A percentile compares a stretch with the other conserved stretches of the same genome.
phyloP scores from a whole-genome alignment of 495 filamentous ascomycete species.

The Penicillium canescens region DNA sequence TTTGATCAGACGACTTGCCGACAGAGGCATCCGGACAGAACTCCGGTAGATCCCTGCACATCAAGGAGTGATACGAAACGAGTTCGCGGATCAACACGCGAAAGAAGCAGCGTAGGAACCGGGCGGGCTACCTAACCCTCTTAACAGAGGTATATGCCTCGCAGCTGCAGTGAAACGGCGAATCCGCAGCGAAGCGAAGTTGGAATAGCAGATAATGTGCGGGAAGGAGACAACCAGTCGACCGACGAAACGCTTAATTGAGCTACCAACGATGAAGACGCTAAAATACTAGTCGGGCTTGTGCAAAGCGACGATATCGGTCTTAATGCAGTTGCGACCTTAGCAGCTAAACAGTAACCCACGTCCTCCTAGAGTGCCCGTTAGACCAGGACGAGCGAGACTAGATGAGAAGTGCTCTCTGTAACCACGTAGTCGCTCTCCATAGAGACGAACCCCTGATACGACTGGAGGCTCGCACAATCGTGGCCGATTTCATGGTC shows the following conservation, averaged over 20 bases:
- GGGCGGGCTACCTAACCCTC: not conserved
- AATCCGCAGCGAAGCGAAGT: conserved; percentile 3
- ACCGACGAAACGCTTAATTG: conserved; percentile 10
- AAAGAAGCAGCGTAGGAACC: conserved; percentile 3
- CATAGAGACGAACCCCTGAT: no score
- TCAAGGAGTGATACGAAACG: no score
- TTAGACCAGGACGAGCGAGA: no score
- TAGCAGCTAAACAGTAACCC: no score
- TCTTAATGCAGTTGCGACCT: conserved; percentile 22
- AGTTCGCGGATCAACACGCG: not conserved
- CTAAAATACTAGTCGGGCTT: conserved; percentile 11
- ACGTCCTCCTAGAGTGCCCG: no score
- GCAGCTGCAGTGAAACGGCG: not conserved
- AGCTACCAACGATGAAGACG: not conserved
- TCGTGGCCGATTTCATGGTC: no score
- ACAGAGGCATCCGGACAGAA: no score
- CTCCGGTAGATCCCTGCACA: no score
- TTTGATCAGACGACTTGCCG: no score
- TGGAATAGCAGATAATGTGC: conserved; percentile 5
- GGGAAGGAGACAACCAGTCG: not conserved
- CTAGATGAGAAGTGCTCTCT: no score
- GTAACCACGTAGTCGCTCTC: no score
- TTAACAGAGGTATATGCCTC: conserved; percentile 3
- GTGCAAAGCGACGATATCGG: conserved; percentile 19
- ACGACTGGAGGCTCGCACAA: no score